Evolutionary conservation across 2,329 filamentous ascomycete species (phyloP).

Genomic region (Cladophialophora bantiana): DNA sequence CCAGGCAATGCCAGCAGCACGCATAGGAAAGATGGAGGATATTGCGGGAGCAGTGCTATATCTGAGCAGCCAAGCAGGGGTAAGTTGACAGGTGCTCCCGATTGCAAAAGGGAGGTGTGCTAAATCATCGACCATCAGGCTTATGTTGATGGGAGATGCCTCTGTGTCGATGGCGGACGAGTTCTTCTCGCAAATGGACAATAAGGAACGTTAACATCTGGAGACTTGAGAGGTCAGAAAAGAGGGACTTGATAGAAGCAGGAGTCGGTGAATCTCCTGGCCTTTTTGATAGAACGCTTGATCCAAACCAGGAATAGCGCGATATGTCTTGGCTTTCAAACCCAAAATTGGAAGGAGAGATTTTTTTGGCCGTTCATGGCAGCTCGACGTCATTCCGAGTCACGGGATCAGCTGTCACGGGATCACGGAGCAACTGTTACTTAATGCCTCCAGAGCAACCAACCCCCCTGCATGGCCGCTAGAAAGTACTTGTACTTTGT

Average conservation of each 20-base stretch:
- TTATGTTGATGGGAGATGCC: constrained; percentile 51
- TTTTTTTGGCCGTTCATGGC: neutral
- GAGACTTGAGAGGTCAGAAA: neutral
- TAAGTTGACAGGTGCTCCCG: constrained; percentile 37
- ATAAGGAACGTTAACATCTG: constrained; percentile 30
- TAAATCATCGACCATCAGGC: constrained; percentile 41
- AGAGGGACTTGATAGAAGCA: neutral
- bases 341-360: constrained; percentile 19
- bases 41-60: constrained; percentile 55
- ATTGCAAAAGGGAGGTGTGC: neutral
- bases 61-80: constrained; percentile 52
- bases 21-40: constrained; percentile 51
- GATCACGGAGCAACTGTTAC: no score
- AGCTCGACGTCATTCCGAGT: neutral
- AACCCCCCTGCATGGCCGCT: no score
- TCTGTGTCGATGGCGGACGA: constrained; percentile 52
- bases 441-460: no score
- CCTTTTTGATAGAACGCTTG: constrained; percentile 5
- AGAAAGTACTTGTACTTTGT: no score
- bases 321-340: neutral
- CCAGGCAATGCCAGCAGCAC: constrained; percentile 50
- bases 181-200: constrained; percentile 52
- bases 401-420: neutral
- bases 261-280: constrained; percentile 14
- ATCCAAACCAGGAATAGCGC: neutral